Evolutionary conservation across 805 yeast species (phyloP).

Genomic region (Candida michaelii): DNA sequence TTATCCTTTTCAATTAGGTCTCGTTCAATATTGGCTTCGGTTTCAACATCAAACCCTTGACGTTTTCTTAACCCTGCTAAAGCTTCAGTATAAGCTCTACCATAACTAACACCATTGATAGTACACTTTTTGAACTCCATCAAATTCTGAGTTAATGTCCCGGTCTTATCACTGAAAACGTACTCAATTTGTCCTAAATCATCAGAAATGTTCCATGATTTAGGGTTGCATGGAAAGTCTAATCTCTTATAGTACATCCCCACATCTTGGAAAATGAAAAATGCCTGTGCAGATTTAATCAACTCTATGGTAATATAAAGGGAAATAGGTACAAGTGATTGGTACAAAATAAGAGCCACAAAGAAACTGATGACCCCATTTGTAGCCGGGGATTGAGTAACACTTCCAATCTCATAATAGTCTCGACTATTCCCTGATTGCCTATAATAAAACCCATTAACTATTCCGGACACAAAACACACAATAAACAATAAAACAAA

Average conservation of each 20-base stretch:
- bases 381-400: constrained; percentile 61
- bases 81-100: constrained; percentile 82
- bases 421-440: constrained; percentile 49
- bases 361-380: constrained; percentile 74
- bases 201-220: constrained; percentile 83
- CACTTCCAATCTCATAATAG: constrained; percentile 68
- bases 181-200: constrained; percentile 86
- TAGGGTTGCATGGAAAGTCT: constrained; percentile 82
- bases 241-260: constrained; percentile 65
- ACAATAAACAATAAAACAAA: constrained; percentile 61
- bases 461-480: constrained; percentile 68
- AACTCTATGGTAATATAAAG: constrained; percentile 80
- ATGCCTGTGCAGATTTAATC: constrained; percentile 79
- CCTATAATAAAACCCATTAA: constrained; percentile 66
- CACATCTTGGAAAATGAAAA: constrained; percentile 74
- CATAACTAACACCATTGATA: constrained; percentile 69
- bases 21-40: constrained; percentile 53
- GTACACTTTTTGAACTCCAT: constrained; percentile 87
- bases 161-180: constrained; percentile 81
- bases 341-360: constrained; percentile 74
- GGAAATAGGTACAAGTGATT: constrained; percentile 80
- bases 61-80: constrained; percentile 75
- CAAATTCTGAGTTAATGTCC: constrained; percentile 78
- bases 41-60: constrained; percentile 72
- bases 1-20: constrained; percentile 57